Conservation (phyloP, 2,329 filamentous ascomycete genomes). For the Diaporthe australafricana region DNA sequence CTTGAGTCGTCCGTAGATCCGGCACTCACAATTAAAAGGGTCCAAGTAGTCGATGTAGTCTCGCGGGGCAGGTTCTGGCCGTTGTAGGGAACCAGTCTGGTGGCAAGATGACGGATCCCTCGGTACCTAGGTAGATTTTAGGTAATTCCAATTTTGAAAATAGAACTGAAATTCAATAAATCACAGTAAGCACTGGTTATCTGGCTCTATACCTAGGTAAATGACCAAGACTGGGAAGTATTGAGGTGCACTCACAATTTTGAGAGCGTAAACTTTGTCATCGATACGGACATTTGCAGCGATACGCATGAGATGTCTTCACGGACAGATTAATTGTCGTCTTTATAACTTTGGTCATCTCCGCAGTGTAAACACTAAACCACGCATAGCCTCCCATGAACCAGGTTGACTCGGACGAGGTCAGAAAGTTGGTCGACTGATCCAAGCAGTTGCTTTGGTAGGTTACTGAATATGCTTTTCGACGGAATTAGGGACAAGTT, state of each 20-base stretch:
- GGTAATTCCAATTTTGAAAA: neutral
- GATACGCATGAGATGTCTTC: no score
- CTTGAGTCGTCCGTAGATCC: neutral
- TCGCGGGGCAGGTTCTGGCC: neutral
- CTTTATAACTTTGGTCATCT: no score
- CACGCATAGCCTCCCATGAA: no score
- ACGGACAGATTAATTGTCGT: no score
- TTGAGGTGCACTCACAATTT: neutral
- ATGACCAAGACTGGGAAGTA: neutral
- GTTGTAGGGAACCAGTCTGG: neutral
- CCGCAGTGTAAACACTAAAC: no score
- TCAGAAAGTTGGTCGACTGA: no score
- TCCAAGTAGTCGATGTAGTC: conserved; percentile 6
- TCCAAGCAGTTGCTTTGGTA: no score
- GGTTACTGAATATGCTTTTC: no score
- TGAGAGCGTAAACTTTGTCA: neutral
- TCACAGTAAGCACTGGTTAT: neutral
- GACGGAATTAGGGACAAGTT: no score
- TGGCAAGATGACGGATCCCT: neutral
- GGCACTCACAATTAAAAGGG: neutral
- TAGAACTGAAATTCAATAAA: neutral
- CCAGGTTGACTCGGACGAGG: no score
- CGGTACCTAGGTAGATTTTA: neutral
- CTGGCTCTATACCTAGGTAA: neutral
- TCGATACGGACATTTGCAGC: neutral